Conservation (phyloP, 768 basidiomycete species). For the Kwoniella dendrophila region DNA sequence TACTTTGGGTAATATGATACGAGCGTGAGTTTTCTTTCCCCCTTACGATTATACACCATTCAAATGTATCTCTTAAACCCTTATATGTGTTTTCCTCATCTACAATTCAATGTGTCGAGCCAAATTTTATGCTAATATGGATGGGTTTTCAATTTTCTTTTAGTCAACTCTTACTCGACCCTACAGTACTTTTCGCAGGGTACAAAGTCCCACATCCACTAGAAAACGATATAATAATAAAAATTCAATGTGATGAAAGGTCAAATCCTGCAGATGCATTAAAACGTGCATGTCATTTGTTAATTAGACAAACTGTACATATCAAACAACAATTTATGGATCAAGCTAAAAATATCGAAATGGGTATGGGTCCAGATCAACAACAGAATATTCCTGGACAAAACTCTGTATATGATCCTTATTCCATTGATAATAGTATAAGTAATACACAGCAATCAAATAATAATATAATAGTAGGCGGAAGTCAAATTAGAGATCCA, state of each 20-base stretch:
- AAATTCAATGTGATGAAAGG: conserved; percentile 90
- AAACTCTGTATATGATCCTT: conserved; percentile 47
- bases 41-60: not conserved
- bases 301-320: conserved; percentile 66
- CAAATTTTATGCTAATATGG: no score
- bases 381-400: no score
- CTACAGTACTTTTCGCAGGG: conserved; percentile 88
- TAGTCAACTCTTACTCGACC: conserved; percentile 79
- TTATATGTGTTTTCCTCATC: no score
- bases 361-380: conserved; percentile 49
- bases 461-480: conserved; percentile 24
- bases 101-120: no score
- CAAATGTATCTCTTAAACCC: no score
- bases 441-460: no score
- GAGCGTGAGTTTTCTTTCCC: conserved; percentile 62
- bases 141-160: not conserved
- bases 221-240: conserved; percentile 89
- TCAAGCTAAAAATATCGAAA: conserved; percentile 55
- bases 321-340: conserved; percentile 56
- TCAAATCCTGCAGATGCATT: conserved; percentile 79
- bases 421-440: no score
- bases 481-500: conserved; percentile 9
- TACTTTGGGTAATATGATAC: conserved; percentile 93
- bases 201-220: conserved; percentile 98
- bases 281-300: conserved; percentile 77